phyloP scores from a whole-genome alignment of 179 eudicot genomes.

The Carnegiea gigantea region DNA sequence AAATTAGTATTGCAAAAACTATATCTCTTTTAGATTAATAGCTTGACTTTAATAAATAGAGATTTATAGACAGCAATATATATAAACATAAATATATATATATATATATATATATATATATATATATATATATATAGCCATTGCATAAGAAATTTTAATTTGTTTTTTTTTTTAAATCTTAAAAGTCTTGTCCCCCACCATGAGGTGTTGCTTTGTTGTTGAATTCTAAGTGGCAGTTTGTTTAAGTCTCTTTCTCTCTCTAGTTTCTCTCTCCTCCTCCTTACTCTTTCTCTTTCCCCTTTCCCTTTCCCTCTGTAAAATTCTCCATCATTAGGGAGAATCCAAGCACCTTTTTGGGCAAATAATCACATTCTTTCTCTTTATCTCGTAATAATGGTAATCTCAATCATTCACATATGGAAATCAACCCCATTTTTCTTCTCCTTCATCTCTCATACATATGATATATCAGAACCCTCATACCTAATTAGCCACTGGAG shows the following conservation, averaged over 20 bases:
- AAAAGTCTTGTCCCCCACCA: conserved; percentile 28
- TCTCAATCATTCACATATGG: conserved; percentile 18
- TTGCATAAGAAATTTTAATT: too few relatives aligned
- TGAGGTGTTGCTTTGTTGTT: conserved; percentile 51
- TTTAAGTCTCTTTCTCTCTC: conserved; percentile 40
- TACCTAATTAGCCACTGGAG: neutral
- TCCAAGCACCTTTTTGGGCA: conserved; percentile 28
- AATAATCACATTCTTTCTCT: conserved; percentile 19
- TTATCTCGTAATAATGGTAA: conserved; percentile 29
- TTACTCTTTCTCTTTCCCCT: conserved; percentile 16
- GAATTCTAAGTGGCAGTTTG: conserved; percentile 70
- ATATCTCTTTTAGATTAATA: too few relatives aligned
- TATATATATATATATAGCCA: too few relatives aligned
- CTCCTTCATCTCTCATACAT: neutral
- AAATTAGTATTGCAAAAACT: too few relatives aligned
- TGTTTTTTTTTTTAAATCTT: too few relatives aligned
- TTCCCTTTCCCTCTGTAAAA: conserved; percentile 28
- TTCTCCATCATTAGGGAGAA: conserved; percentile 29
- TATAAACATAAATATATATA: too few relatives aligned
- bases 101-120: too few relatives aligned
- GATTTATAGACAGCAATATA: too few relatives aligned
- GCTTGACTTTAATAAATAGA: too few relatives aligned
- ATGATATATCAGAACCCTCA: neutral
- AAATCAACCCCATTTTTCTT: neutral
- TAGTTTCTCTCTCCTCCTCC: conserved; percentile 19